These are phyloP conservation scores for Plasmodium inui DNA, from an alignment of 169 alveolate genomes.

Conservation along the genomic window DNA sequence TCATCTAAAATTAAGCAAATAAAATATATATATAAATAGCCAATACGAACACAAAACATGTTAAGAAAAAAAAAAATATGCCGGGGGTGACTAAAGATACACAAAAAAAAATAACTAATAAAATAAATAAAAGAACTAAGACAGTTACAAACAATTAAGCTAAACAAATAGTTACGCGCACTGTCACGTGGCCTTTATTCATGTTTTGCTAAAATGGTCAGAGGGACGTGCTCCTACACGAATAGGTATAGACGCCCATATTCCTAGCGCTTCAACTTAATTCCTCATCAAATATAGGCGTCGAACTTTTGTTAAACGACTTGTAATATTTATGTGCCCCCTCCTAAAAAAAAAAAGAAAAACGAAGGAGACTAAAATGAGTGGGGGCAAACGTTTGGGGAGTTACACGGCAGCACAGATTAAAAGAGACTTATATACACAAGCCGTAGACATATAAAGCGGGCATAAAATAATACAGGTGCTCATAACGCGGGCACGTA, in stretches of 20 bases:
- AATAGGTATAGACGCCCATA: not conserved
- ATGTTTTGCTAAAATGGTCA: not conserved
- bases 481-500: not conserved
- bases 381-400: not conserved
- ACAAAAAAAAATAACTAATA: not conserved
- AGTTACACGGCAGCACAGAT: not conserved
- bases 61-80: not conserved
- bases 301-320: conserved; percentile 66
- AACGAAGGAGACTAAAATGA: not conserved
- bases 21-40: not conserved
- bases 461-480: not conserved
- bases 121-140: conserved; percentile 5
- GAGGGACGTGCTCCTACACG: not conserved
- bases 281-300: conserved; percentile 56
- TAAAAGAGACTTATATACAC: not conserved
- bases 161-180: not conserved
- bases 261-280: not conserved
- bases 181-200: not conserved
- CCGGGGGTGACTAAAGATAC: not conserved
- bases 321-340: conserved; percentile 70
- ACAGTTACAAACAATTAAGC: conserved; percentile 19
- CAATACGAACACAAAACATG: not conserved
- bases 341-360: conserved; percentile 33
- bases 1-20: not conserved
- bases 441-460: not conserved